Evolutionary conservation across 2,329 filamentous ascomycete genomes (phyloP), one percentile per base, ranked within the genome.

Genomic region (Madurella mycetomatis): DNA sequence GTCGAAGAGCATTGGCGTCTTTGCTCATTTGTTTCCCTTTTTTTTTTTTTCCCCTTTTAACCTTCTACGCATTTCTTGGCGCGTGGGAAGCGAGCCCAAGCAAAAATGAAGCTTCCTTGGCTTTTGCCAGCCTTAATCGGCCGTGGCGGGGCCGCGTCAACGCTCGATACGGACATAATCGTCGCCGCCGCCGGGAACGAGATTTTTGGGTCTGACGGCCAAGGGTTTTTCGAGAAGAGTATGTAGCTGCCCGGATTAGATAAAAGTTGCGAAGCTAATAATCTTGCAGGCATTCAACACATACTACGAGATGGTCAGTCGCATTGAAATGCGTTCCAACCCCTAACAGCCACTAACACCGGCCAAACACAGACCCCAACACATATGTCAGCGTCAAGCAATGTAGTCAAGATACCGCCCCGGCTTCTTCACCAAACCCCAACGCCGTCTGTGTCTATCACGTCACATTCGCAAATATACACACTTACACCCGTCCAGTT

Each of bases 171-270:
- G 13, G 34, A 37, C 43, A 61, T 68, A 32, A 75, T 77, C 31
- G 74, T 84, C 55, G 73, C 76, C 49, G 71, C 74, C 17, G 81
- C 86, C 51, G 90, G 90, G 48, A 85, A 86, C 74, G 95, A 95
- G 73, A 90, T 95, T 76, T 95, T 95, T 75, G 85, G 84, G 62
- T 83, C 82, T 65, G 83, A 92, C 69, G 90, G 90, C 60, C 78
- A 84, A 32, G 90, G 95, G 67, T 95, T 88, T 77, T 94, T 84
- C 70, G 80, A 94, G 70, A 94, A 92, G 74, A 89, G 89, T 88
- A 70, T 48, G 68, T 43, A n/a, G 39, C 32, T 13, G 41, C 32
- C 30, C 31, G 25, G 11, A 8, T 51, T 9, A 19, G 2, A 9
- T 17, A n/a, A 12, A 30, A 41, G 32, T 41, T 17, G 16, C 13